A percentile compares a stretch with the other conserved stretches of the same genome.
Evolutionary conservation across 306 rosid genomes (phyloP).

Genomic region (Quercus cerris): DNA sequence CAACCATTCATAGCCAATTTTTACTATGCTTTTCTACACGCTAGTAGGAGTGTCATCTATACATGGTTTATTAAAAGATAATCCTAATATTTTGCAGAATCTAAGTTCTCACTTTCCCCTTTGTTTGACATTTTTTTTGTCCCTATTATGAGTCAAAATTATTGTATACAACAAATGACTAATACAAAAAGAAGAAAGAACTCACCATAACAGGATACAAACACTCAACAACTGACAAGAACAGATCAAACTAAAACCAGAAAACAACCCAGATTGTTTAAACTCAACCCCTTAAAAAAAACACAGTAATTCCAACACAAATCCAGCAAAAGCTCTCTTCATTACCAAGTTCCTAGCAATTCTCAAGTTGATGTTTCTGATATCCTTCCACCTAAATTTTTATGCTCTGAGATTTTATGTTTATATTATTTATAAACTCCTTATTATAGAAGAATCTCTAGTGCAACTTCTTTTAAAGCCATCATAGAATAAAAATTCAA

Average conservation of each 20-base stretch:
- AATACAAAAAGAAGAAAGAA: neutral
- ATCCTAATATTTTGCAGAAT: neutral
- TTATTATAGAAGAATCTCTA: no score
- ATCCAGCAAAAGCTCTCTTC: no score
- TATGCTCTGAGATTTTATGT: no score
- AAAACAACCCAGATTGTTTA: neutral
- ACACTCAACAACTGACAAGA: neutral
- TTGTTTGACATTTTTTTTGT: neutral
- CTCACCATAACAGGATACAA: no score
- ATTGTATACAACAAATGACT: neutral
- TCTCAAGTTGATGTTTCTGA: no score
- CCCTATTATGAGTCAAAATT: neutral
- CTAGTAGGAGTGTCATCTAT: neutral
- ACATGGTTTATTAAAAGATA: neutral
- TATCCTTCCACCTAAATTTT: no score
- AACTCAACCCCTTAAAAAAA: no score
- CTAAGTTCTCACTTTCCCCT: neutral
- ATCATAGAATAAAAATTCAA: no score
- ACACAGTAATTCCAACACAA: no score
- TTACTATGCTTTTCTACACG: neutral
- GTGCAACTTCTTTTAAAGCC: no score
- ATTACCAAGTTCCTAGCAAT: no score
- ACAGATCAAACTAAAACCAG: neutral
- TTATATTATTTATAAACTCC: no score
- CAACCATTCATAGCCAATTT: conserved; percentile 15